phyloP scores from a whole-genome alignment of 2,329 filamentous ascomycete genomes.

The Tolypocladium nubicola region DNA sequence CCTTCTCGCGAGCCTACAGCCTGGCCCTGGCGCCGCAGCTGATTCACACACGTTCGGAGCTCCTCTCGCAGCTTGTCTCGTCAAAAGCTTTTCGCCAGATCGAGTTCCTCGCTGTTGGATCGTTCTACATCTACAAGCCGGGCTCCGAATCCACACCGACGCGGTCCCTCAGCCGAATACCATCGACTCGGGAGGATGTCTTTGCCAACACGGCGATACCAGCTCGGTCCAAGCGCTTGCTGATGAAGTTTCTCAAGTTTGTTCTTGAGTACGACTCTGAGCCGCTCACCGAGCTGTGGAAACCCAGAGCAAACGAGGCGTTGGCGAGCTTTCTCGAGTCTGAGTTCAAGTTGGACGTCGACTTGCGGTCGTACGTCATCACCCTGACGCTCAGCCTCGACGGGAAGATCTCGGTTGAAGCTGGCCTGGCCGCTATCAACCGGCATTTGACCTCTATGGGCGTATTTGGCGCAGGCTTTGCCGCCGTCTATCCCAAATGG shows the following conservation, averaged over 20 bases:
- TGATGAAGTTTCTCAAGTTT: slow-evolving; percentile 94
- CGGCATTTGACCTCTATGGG: slow-evolving; percentile 81
- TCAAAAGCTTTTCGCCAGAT: slow-evolving; percentile 82
- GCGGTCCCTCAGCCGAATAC: slow-evolving; percentile 55
- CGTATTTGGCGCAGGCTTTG: slow-evolving; percentile 79
- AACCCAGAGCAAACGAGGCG: slow-evolving; percentile 39
- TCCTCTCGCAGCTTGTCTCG: slow-evolving; percentile 74
- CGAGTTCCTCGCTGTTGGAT: slow-evolving; percentile 87
- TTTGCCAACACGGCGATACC: slow-evolving; percentile 70
- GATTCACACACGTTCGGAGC: slow-evolving; percentile 70
- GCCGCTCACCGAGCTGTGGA: slow-evolving; percentile 45
- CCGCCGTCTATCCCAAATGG: slow-evolving; percentile 86
- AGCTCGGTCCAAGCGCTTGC: slow-evolving; percentile 66
- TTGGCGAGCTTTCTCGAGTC: slow-evolving; percentile 49
- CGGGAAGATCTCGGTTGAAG: slow-evolving; percentile 47
- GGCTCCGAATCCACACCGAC: slow-evolving; percentile 15
- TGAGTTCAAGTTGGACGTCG: slow-evolving; percentile 57
- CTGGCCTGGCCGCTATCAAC: slow-evolving; percentile 63
- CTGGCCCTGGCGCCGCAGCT: slow-evolving; percentile 77
- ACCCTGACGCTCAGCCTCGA: slow-evolving; percentile 67
- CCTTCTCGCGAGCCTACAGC: slow-evolving; percentile 64
- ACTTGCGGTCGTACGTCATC: slow-evolving; percentile 50
- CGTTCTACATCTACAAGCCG: slow-evolving; percentile 68
- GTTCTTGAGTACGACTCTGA: slow-evolving; percentile 61
- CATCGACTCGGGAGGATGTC: slow-evolving; percentile 83